Conservation (phyloP, 768 basidiomycete species). For the Paxillus ammoniavirescens region DNA sequence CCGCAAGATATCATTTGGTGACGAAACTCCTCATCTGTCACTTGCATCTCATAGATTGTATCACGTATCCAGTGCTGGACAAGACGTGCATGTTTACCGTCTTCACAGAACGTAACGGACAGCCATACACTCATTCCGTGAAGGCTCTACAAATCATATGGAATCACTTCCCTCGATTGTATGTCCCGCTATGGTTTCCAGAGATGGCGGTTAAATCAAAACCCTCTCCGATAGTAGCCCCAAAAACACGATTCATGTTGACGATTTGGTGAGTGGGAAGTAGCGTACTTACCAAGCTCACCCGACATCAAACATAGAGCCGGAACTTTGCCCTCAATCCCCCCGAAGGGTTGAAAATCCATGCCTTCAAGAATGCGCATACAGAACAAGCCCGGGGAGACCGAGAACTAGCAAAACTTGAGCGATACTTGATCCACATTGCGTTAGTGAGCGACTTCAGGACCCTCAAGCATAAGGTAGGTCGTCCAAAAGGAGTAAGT, state of each 20-base stretch:
- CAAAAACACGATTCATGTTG: conserved; percentile 81
- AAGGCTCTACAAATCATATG: conserved; percentile 85
- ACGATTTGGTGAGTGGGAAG: conserved; percentile 63
- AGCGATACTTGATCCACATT: conserved; percentile 64
- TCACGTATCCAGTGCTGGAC: conserved; percentile 62
- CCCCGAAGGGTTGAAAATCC: conserved; percentile 78
- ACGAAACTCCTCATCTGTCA: neutral
- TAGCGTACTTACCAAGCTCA: neutral
- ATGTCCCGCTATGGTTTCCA: conserved; percentile 9
- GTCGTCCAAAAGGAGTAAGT: neutral
- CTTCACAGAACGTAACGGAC: conserved; percentile 69
- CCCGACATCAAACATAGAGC: conserved; percentile 38
- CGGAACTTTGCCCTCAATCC: conserved; percentile 91
- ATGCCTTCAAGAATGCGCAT: conserved; percentile 77
- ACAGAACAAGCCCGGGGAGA: conserved; percentile 62
- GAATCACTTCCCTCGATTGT: conserved; percentile 85
- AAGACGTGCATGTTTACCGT: conserved; percentile 89
- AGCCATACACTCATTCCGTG: conserved; percentile 78
- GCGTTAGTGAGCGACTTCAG: conserved; percentile 60
- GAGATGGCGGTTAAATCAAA: neutral
- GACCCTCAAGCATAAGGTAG: conserved; percentile 65
- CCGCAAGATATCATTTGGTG: conserved; percentile 62
- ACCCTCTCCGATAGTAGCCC: conserved; percentile 42
- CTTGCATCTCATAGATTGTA: neutral
- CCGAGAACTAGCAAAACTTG: conserved; percentile 65